Base-by-base conservation (phyloP, 805 yeast species). In the Lipomyces kockii region DNA sequence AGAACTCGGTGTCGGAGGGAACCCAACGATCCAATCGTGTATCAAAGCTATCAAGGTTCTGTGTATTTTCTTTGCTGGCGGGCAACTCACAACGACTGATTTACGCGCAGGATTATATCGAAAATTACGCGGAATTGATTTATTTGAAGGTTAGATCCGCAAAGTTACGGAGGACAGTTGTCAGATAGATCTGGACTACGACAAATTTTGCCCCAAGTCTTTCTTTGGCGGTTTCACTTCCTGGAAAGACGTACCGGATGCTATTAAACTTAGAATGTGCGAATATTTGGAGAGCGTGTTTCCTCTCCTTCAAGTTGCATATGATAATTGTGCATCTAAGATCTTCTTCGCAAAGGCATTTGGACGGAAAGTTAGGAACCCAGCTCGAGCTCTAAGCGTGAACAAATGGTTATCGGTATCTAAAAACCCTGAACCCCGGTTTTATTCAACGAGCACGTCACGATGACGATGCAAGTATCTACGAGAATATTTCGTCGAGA, bases 241-340 rank as follows among this genome's bases (percentile, higher is more conserved):
- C 52, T 46, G 52, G 52, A 46, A 46, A n/a, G 52, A 46, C n/a
- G n/a, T 46, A 46, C 52, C 52, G 25, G 52, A 46, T 11, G 52
- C 52, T 11, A 46, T 46, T 8, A 46, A 46, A 46, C 20, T 8
- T 20, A 46, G 52, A 46, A 46, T 46, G 52, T 46, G 52, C 5
- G 52, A 46, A 46, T 46, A 46, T 49, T 49, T 49, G 11, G 52
- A 49, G 25, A 49, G 25, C 9, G 53, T 49, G 9, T 49, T 49
- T 49, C 53, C 53, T 20, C 25, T 49, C 12, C 53, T 49, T n/a
- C 53, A 49, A 8, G 53, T 49, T 7, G 53, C 53, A 49, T 49
- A n/a, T n/a, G 53, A 49, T 12, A 49, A 49, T 49, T 49, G 53
- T 27, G 53, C 53, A n/a, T n/a, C 53, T 12, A 49, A 49, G 5